These are phyloP conservation scores for Mortierella hygrophila DNA, from an alignment of 192 early-diverging fungal species.

Conservation along the genomic window DNA sequence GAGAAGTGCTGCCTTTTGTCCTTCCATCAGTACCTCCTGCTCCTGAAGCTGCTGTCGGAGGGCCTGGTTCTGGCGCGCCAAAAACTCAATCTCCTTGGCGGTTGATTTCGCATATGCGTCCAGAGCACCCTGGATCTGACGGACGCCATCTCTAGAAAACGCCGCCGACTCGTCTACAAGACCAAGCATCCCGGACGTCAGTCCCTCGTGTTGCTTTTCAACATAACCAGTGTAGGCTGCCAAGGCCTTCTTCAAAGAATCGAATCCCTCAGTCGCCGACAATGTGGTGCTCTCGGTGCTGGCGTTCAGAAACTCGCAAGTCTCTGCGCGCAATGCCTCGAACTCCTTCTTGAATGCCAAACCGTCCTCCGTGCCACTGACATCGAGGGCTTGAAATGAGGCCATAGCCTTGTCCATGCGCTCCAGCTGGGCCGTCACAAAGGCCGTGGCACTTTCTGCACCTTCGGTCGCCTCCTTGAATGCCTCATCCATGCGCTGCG, in stretches of 20 bases:
- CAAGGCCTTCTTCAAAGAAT: conserved; percentile 19
- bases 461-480: conserved; percentile 13
- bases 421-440: conserved; percentile 13
- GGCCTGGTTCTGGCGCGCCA: conserved; percentile 26
- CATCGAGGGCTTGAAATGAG: conserved; percentile 12
- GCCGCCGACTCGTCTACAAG: conserved; percentile 27
- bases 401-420: conserved; percentile 21
- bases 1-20: conserved; percentile 19
- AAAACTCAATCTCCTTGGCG: conserved; percentile 23
- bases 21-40: conserved; percentile 12
- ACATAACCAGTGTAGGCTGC: conserved; percentile 8
- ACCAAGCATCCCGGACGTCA: background rate
- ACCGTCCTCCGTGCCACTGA: conserved; percentile 18
- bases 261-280: conserved; percentile 36
- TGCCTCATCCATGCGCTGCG: conserved; percentile 20
- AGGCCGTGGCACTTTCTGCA: background rate
- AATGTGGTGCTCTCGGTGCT: conserved; percentile 18
- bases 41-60: conserved; percentile 26
- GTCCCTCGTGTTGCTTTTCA: conserved; percentile 20
- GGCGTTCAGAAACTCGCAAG: conserved; percentile 29
- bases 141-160: conserved; percentile 25
- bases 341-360: conserved; percentile 37
- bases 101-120: conserved; percentile 28
- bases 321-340: conserved; percentile 26
- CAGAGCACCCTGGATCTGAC: conserved; percentile 18